phyloP scores from a whole-genome alignment of 1,139 yeast genomes.

The Neolecta irregularis region DNA sequence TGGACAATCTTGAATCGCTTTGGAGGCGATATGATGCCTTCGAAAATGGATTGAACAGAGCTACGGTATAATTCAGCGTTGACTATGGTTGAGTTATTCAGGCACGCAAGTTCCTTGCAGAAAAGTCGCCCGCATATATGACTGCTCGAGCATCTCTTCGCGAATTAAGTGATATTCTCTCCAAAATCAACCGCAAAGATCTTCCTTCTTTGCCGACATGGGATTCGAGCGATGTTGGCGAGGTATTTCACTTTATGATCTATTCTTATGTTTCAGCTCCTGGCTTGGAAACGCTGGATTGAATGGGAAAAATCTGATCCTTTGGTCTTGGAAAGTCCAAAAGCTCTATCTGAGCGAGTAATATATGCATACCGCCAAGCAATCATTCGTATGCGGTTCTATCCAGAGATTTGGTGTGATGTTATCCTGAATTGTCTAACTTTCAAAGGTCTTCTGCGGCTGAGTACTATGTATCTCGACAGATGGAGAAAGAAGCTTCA shows the following conservation, averaged over 20 bases:
- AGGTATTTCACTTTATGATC: neutral
- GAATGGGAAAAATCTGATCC: conserved; percentile 64
- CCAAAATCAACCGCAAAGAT: conserved; percentile 29
- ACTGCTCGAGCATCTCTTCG: conserved; percentile 65
- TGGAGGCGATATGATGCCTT: conserved; percentile 75
- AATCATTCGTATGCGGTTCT: conserved; percentile 48
- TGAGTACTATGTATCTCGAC: conserved; percentile 4
- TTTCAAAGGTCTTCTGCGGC: conserved; percentile 3
- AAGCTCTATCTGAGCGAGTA: conserved; percentile 35
- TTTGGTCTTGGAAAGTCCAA: conserved; percentile 37
- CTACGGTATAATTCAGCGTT: conserved; percentile 28
- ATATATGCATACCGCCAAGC: conserved; percentile 63
- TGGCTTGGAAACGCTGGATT: conserved; percentile 61
- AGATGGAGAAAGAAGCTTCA: conserved; percentile 23
- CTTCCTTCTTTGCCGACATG: conserved; percentile 30
- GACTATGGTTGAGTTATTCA: neutral
- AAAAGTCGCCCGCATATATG: conserved; percentile 77
- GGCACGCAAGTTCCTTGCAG: conserved; percentile 75
- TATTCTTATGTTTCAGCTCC: conserved; percentile 19
- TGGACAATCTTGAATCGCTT: conserved; percentile 53
- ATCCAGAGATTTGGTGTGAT: conserved; percentile 77
- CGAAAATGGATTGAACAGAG: conserved; percentile 61
- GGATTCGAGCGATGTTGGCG: conserved; percentile 27
- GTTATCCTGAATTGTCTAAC: conserved; percentile 19
- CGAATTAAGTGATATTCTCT: conserved; percentile 49